Conservation (phyloP, 176 grass and related monocot genomes). For the Oryza australiensis region DNA sequence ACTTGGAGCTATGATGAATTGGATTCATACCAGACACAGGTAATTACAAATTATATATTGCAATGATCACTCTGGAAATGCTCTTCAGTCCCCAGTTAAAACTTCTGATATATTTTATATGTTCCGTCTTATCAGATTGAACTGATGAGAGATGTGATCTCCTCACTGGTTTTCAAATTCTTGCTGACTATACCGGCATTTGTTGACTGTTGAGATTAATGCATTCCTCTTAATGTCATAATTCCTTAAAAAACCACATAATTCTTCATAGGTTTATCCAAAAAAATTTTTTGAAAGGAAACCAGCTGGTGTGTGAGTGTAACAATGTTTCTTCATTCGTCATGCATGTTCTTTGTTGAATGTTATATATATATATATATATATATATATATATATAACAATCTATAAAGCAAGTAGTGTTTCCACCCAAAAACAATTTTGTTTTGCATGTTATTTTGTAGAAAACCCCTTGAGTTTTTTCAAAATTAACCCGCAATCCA, state of each 20-base stretch:
- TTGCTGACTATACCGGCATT: not conserved
- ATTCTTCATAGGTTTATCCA: not conserved
- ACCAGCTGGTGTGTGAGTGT: not conserved
- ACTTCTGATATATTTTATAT: not conserved
- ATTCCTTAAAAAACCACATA: not conserved
- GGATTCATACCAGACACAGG: conserved; percentile 83
- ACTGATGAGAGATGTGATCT: conserved; percentile 47
- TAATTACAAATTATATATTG: conserved; percentile 15
- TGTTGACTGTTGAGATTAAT: not conserved
- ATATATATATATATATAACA: no score
- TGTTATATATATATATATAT: not conserved
- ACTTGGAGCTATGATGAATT: conserved; percentile 92
- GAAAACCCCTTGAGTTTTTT: no score
- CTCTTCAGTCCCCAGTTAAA: not conserved
- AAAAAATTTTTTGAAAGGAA: not conserved
- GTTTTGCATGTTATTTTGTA: no score
- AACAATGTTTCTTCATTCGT: not conserved
- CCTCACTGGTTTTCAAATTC: no score
- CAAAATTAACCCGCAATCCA: no score
- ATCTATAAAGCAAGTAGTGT: no score
- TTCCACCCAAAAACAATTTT: no score
- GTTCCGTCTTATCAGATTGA: conserved; percentile 54
- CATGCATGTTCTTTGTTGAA: not conserved
- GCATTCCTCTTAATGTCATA: not conserved
- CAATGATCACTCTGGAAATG: not conserved